These are phyloP conservation scores for Leucaena leucocephala DNA, from an alignment of 306 rosid species.

Conservation along the genomic window DNA sequence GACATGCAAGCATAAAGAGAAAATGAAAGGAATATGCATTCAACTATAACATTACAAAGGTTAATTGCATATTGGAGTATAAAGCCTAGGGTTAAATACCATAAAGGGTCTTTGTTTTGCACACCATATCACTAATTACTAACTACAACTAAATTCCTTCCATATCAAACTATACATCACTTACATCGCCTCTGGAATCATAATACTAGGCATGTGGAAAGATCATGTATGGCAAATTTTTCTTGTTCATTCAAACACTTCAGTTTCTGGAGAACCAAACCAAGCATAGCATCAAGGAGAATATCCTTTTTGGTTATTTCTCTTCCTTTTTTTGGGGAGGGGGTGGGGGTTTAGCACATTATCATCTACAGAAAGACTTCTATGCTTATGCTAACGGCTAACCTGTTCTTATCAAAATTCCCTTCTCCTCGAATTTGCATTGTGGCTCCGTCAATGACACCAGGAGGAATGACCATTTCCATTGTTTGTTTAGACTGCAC, in stretches of 20 bases:
- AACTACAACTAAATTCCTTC: constrained; percentile 4
- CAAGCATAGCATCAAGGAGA: not conserved
- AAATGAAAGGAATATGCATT: not conserved
- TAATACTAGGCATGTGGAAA: constrained; percentile 12
- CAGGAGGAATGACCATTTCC: constrained; percentile 73
- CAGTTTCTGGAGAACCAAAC: not conserved
- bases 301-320: not conserved
- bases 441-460: constrained; percentile 79
- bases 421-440: constrained; percentile 81
- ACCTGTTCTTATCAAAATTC: constrained; percentile 75
- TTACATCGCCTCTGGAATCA: constrained; percentile 8
- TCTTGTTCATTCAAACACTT: not conserved
- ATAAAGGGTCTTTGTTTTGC: constrained; percentile 20
- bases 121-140: not conserved
- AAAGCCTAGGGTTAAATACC: not conserved
- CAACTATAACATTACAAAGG: not conserved
- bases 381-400: not conserved
- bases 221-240: constrained; percentile 6
- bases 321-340: not conserved
- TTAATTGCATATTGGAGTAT: not conserved
- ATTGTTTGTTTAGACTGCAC: constrained; percentile 57
- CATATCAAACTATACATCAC: not conserved
- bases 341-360: not conserved
- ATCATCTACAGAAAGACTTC: not conserved
- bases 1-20: not conserved